Percentiles rank a stretch among this genome's conserved stretches.
Conservation (phyloP, 2,329 filamentous ascomycete genomes). For the Apiospora aurea region DNA sequence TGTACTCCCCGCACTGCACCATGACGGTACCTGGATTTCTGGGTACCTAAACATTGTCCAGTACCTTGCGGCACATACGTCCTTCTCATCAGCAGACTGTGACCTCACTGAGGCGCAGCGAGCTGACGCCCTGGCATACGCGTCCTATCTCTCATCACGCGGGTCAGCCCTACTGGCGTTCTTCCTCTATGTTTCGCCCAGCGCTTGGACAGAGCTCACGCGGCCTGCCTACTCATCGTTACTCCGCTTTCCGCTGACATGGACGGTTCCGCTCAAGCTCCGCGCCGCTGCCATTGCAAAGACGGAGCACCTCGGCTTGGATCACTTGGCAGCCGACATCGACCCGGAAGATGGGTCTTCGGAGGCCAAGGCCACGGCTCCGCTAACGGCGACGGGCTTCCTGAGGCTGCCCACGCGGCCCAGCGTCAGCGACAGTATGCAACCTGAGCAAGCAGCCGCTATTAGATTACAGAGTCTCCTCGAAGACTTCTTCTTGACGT, state of each 20-base stretch:
- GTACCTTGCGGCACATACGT: conserved; percentile 53
- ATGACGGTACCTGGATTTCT: conserved; percentile 60
- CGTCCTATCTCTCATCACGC: conserved; percentile 75
- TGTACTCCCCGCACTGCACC: conserved; percentile 61
- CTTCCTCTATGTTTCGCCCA: conserved; percentile 86
- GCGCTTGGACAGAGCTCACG: conserved; percentile 82
- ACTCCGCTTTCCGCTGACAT: conserved; percentile 87
- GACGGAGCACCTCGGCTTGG: conserved; percentile 74
- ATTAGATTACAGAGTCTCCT: conserved; percentile 81
- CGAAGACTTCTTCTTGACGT: conserved; percentile 72
- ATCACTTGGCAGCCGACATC: conserved; percentile 68
- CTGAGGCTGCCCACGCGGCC: conserved; percentile 42
- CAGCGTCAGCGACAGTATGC: conserved; percentile 54
- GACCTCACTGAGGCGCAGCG: conserved; percentile 47
- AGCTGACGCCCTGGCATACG: conserved; percentile 60
- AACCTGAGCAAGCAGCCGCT: conserved; percentile 72
- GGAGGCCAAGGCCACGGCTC: conserved; percentile 44
- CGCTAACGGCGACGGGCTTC: conserved; percentile 43
- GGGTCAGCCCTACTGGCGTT: conserved; percentile 84
- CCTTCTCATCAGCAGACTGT: conserved; percentile 47
- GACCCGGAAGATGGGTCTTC: conserved; percentile 45
- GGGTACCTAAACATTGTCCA: conserved; percentile 68
- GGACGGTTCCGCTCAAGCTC: conserved; percentile 78
- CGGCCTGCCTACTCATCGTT: conserved; percentile 82
- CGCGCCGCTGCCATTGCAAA: conserved; percentile 73